Conservation (phyloP, 1,284 basidiomycete species). For the Ustilago vetiveriae region DNA sequence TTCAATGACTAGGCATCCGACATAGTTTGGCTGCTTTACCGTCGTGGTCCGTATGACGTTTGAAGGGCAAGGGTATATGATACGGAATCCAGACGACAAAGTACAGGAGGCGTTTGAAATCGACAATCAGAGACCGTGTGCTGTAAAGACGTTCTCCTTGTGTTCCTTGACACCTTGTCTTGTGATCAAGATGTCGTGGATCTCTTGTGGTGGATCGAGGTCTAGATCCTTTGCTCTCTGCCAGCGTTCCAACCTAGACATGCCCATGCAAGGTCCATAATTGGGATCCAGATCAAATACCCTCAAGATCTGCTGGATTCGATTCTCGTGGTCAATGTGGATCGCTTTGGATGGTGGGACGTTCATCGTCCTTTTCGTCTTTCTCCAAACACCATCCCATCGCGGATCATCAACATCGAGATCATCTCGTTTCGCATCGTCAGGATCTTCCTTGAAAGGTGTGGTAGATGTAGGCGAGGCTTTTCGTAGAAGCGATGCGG, state of each 20-base stretch:
- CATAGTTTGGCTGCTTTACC: background rate
- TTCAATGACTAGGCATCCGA: background rate
- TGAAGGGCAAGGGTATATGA: slow-evolving; percentile 36
- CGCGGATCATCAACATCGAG: slow-evolving; percentile 49
- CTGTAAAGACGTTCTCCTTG: slow-evolving; percentile 39
- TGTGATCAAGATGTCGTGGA: slow-evolving; percentile 68
- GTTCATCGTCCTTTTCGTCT: slow-evolving; percentile 43
- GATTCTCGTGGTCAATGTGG: slow-evolving; percentile 55
- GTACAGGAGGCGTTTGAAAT: background rate
- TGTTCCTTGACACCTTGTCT: slow-evolving; percentile 49
- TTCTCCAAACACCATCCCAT: slow-evolving; percentile 56
- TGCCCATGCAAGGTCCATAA: slow-evolving; percentile 85
- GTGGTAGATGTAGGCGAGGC: slow-evolving; percentile 4
- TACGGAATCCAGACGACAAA: slow-evolving; percentile 12
- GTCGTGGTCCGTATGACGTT: background rate
- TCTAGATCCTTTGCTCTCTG: slow-evolving; percentile 82
- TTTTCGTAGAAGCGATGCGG: slow-evolving; percentile 16
- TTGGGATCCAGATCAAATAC: slow-evolving; percentile 63
- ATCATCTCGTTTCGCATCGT: slow-evolving; percentile 16
- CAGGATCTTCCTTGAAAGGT: slow-evolving; percentile 8
- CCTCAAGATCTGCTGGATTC: slow-evolving; percentile 62
- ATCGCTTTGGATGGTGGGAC: slow-evolving; percentile 44
- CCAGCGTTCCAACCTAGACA: slow-evolving; percentile 86
- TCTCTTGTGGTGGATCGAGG: slow-evolving; percentile 83
- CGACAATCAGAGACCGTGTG: slow-evolving; percentile 25